Evolutionary conservation across 805 yeast species (phyloP), one percentile per base, ranked within the genome.

Genomic region (Nakazawaea laoshanensis): DNA sequence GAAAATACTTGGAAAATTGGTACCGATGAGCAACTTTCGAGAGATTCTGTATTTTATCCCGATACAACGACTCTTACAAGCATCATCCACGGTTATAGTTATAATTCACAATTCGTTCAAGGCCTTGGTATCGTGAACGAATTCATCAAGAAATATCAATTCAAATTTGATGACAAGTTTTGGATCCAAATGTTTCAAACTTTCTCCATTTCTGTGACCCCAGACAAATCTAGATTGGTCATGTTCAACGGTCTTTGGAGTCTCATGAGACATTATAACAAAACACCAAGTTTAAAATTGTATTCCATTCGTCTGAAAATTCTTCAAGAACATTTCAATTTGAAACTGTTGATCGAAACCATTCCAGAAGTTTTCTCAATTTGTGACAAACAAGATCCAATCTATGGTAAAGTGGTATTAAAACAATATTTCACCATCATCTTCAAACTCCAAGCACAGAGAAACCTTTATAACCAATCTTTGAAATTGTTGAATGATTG

Each of bases 31-130:
- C 18, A 19, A 15, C 25, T 30, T 18, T 9, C 17, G 10, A 11
- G 6, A 19, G 32, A 31, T 4, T 36, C 40, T 8, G 20, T 42
- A 18, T 26, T 36, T 4, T 48, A 46, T 37, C 65, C 65, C 5
- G 36, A 47, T 32, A 36, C 35, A 17, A 27, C 36, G 7, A 36
- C 43, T 3, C 41, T 59, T 17, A 41, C 42, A 9, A 47, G 54
- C 7, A 45, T 59, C 3, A 24, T 58, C 2, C 39, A 47, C 10
- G 45, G 60, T 0, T 57, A 51, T 37, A 35, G 50, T 5, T 47
- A 46, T 36, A 55, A 55, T 32, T 44, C 46, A 19, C 45, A 52
- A 12, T 36, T 55, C 7, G 19, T 43, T 11, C 42, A 47, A 24
- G 60, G 57, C n/a, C 28, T 59, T 4, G 18, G 41, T 16, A 32